phyloP scores from a whole-genome alignment of 1,284 basidiomycete species.

The Austroboletus rostrupii region DNA sequence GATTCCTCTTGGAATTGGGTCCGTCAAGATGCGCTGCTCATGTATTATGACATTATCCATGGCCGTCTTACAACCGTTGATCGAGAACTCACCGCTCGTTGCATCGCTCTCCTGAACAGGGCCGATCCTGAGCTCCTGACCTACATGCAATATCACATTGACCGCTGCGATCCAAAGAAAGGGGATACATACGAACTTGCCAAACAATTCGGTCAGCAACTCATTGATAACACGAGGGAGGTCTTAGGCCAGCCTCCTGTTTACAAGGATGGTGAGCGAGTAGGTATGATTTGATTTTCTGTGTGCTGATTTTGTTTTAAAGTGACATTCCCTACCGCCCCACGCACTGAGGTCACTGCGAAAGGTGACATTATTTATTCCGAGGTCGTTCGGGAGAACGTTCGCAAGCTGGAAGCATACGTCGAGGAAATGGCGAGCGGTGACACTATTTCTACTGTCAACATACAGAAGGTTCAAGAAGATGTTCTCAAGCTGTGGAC shows the following conservation, averaged over 20 bases:
- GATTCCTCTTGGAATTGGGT: constrained; percentile 99
- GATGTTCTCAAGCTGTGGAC: constrained; percentile 97
- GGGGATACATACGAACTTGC: constrained; percentile 92
- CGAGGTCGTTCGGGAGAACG: constrained; percentile 92
- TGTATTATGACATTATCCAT: constrained; percentile 98
- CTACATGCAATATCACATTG: constrained; percentile 96
- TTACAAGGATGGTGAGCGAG: constrained; percentile 85
- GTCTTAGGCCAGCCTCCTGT: constrained; percentile 79
- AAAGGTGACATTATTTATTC: constrained; percentile 95
- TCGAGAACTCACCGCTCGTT: constrained; percentile 93
- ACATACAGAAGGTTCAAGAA: constrained; percentile 95
- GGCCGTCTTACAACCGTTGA: constrained; percentile 91
- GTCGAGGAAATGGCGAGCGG: constrained; percentile 98
- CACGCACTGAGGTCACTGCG: constrained; percentile 87
- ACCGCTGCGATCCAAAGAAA: constrained; percentile 75
- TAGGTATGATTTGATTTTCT: not conserved
- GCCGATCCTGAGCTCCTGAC: constrained; percentile 86
- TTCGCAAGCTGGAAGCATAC: constrained; percentile 96
- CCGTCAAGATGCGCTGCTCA: constrained; percentile 88
- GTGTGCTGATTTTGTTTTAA: not conserved
- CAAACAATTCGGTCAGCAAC: constrained; percentile 94
- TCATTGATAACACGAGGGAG: constrained; percentile 91
- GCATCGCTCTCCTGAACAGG: constrained; percentile 96
- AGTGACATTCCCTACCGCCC: constrained; percentile 98
- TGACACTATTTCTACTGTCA: constrained; percentile 80